Evolutionary conservation across 176 grass and related monocot species (phyloP).

Genomic region (Aegilops tauschii): DNA sequence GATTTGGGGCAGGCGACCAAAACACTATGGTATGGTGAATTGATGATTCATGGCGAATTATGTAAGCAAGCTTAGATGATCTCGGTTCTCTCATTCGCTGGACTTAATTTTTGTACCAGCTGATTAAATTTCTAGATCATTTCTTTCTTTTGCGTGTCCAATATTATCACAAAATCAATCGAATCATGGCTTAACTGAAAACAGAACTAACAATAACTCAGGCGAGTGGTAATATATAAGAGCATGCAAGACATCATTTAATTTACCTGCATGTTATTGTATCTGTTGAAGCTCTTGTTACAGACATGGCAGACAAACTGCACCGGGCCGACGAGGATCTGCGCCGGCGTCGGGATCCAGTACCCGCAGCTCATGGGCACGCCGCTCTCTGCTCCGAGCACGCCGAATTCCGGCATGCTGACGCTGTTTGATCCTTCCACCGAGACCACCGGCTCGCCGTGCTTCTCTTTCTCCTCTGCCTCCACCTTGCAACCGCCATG

Average conservation of each 20-base stretch:
- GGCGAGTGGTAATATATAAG: not conserved
- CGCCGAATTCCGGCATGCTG: conserved; percentile 9
- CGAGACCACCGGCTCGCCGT: conserved; percentile 15
- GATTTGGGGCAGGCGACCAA: not conserved
- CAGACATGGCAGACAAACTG: conserved; percentile 89
- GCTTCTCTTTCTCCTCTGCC: not conserved
- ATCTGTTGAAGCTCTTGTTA: conserved; percentile 88
- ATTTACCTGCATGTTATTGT: conserved; percentile 95
- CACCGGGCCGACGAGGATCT: conserved; percentile 86
- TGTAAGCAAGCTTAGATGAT: not conserved
- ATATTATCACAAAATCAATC: not conserved
- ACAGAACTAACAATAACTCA: not conserved
- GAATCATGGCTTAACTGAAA: not conserved
- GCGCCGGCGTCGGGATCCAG: conserved; percentile 82
- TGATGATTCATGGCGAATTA: not conserved
- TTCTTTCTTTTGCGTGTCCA: not conserved
- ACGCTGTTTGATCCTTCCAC: conserved; percentile 14
- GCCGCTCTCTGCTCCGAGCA: not conserved
- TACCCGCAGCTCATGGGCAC: conserved; percentile 29
- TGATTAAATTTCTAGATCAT: not conserved
- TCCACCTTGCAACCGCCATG: conserved; percentile 28
- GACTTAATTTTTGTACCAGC: not conserved
- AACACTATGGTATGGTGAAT: not conserved
- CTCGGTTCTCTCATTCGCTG: not conserved
- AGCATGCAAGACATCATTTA: not conserved